Percentiles rank a stretch among this genome's conserved stretches.
Conservation (phyloP, 768 basidiomycete genomes). For the Phanerodontia chrysosporium region DNA sequence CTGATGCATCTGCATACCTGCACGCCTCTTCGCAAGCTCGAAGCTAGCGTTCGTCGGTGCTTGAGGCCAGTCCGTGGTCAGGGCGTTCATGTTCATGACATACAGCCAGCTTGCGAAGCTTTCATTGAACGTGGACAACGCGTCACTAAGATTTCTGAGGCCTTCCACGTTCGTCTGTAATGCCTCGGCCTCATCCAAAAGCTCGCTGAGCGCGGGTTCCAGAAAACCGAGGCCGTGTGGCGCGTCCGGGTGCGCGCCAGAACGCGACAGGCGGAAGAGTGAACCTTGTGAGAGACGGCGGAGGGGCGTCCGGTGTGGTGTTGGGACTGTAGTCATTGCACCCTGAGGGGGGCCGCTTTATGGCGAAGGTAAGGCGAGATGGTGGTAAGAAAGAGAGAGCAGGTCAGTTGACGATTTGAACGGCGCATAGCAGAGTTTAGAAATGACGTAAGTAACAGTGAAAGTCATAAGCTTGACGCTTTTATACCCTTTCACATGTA, state of each 20-base stretch:
- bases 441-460: no score
- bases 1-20: constrained; percentile 44
- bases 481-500: no score
- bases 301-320: constrained; percentile 76
- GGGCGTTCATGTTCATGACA: constrained; percentile 89
- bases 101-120: constrained; percentile 90
- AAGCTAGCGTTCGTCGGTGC: constrained; percentile 33
- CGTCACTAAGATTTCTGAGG: constrained; percentile 66
- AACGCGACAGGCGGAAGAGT: constrained; percentile 79
- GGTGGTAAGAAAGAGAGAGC: no score
- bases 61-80: constrained; percentile 91
- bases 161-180: constrained; percentile 73
- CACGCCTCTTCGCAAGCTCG: constrained; percentile 50
- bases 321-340: constrained; percentile 21
- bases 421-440: no score
- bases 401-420: no score
- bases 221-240: constrained; percentile 85
- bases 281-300: constrained; percentile 90
- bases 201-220: constrained; percentile 77
- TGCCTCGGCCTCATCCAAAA: constrained; percentile 83
- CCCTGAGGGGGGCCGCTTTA: no score
- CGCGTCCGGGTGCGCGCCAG: constrained; percentile 66
- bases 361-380: background rate
- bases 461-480: no score
- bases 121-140: constrained; percentile 86